phyloP scores from a whole-genome alignment of 306 rosid genomes.

The Prosopis cineraria region DNA sequence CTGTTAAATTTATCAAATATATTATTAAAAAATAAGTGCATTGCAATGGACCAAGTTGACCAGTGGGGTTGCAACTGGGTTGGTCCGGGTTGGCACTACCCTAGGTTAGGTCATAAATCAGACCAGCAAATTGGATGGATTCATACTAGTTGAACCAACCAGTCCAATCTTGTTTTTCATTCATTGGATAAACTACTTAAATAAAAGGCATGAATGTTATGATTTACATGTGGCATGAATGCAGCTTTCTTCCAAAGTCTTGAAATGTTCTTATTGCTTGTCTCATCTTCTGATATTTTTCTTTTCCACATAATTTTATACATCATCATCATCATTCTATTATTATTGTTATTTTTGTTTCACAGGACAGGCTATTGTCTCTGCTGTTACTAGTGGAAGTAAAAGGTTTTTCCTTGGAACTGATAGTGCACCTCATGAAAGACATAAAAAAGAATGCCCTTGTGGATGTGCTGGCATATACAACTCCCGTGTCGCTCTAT shows the following conservation, averaged over 20 bases:
- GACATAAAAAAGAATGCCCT: conserved; percentile 65
- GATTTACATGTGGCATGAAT: not conserved
- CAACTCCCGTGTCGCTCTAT: conserved; percentile 81
- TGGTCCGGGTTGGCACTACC: too few species aligned
- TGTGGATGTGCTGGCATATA: conserved; percentile 96
- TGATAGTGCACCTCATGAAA: conserved; percentile 96
- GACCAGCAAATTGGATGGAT: too few species aligned
- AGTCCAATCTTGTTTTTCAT: too few species aligned
- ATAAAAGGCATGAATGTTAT: not conserved
- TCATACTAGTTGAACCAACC: too few species aligned
- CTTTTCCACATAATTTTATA: conserved; percentile 18
- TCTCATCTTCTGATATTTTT: conserved; percentile 8
- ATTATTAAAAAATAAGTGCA: too few species aligned
- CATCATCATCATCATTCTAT: too few species aligned
- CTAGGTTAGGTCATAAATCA: too few species aligned
- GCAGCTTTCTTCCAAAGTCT: not conserved
- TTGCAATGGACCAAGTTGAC: too few species aligned
- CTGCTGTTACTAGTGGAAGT: conserved; percentile 85
- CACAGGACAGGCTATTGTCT: conserved; percentile 74
- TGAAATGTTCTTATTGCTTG: not conserved
- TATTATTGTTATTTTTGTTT: conserved; percentile 16
- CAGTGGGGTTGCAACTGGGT: too few species aligned
- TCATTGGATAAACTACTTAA: not conserved
- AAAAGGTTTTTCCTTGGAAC: conserved; percentile 88
- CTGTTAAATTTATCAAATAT: too few species aligned